A percentile compares a stretch with the other conserved stretches of the same genome.
These are phyloP conservation scores for Leptodermis oblonga DNA, from an alignment of 257 asterid species.

Conservation along the genomic window DNA sequence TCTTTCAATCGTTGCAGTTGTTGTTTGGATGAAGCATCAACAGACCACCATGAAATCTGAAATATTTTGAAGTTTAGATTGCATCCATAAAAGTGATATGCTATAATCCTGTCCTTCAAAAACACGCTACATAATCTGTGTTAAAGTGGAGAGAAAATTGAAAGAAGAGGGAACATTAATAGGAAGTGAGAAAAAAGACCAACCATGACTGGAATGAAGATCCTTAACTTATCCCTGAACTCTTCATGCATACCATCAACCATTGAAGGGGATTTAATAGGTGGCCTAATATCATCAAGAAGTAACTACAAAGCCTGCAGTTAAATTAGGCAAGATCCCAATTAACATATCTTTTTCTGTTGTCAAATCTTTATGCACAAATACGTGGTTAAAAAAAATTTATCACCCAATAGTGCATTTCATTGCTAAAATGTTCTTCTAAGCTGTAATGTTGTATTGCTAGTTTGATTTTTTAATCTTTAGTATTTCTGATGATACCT, in stretches of 20 bases:
- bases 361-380: background rate
- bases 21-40: background rate
- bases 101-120: background rate
- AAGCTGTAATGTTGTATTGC: background rate
- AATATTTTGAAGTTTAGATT: background rate
- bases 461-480: background rate
- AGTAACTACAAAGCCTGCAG: too few relatives aligned
- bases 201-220: too few relatives aligned
- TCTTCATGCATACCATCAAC: too few relatives aligned
- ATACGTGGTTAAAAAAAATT: background rate
- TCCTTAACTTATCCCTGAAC: too few relatives aligned
- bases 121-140: background rate
- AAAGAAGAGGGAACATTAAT: background rate
- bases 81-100: background rate
- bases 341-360: too few relatives aligned
- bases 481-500: conserved; percentile 11
- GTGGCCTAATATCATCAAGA: too few relatives aligned
- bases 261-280: too few relatives aligned
- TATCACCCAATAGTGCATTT: background rate
- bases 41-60: background rate
- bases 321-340: too few relatives aligned
- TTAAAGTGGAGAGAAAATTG: background rate
- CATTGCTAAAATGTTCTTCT: background rate
- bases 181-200: background rate
- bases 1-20: conserved; percentile 6